Conservation (phyloP, 2,329 filamentous ascomycete genomes). For the Phialocephala sp. region DNA sequence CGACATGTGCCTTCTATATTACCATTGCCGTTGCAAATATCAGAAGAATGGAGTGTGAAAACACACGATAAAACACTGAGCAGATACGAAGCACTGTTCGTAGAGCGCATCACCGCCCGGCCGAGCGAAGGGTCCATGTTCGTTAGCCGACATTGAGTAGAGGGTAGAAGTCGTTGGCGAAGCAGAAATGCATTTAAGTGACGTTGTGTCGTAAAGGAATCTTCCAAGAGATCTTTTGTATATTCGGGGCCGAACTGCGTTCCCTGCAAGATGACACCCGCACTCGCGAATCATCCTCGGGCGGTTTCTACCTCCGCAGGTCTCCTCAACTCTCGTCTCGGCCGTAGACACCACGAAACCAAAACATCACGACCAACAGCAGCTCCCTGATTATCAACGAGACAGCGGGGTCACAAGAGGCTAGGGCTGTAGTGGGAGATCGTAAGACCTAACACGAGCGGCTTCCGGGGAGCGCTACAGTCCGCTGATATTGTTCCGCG, state of each 20-base stretch:
- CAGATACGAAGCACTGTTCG: too few relatives aligned
- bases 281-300: neutral
- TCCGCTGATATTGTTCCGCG: neutral
- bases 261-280: neutral
- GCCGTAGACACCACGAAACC: too few relatives aligned
- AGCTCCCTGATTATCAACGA: conserved; percentile 7
- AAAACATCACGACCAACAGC: conserved; percentile 9
- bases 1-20: too few relatives aligned
- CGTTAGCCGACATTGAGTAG: too few relatives aligned
- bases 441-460: neutral
- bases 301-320: neutral
- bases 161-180: too few relatives aligned
- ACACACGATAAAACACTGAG: too few relatives aligned
- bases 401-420: neutral
- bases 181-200: neutral
- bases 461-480: conserved; percentile 1
- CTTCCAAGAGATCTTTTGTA: too few relatives aligned
- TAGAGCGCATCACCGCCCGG: too few relatives aligned
- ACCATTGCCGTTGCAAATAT: too few relatives aligned
- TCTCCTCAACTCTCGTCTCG: neutral
- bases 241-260: too few relatives aligned
- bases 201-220: neutral
- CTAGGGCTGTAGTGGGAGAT: neutral
- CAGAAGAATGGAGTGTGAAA: too few relatives aligned
- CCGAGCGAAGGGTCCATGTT: too few relatives aligned